A percentile compares a stretch with the other conserved stretches of the same genome.
These are phyloP conservation scores for Coniella lustricola DNA, from an alignment of 2,329 filamentous ascomycete species.

Conservation along the genomic window DNA sequence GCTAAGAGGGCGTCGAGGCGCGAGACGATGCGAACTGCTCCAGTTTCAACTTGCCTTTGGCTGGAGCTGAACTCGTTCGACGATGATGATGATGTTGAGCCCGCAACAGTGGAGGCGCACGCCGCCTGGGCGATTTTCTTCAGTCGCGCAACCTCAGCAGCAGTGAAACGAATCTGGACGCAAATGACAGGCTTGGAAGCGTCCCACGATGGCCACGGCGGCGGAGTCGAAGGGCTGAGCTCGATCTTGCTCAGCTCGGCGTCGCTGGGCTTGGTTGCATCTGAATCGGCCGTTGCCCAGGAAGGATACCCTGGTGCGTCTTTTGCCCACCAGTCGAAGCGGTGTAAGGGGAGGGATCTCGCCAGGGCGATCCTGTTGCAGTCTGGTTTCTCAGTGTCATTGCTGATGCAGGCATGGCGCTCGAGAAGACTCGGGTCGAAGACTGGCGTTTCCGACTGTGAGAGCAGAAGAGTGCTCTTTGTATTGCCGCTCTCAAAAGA, in stretches of 20 bases:
- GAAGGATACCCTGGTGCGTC: constrained; percentile 25
- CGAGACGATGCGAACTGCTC: constrained; percentile 30
- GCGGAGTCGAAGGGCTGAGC: constrained; percentile 26
- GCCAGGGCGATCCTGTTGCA: constrained; percentile 22
- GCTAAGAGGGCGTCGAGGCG: constrained; percentile 39
- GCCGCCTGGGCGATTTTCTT: constrained; percentile 20
- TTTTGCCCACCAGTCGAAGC: constrained; percentile 40
- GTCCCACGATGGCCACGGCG: constrained; percentile 38
- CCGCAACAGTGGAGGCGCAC: too few species aligned
- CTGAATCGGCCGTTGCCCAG: constrained; percentile 21
- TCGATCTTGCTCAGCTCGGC: not conserved
- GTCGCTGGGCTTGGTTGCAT: constrained; percentile 20
- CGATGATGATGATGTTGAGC: too few species aligned
- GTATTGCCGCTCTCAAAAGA: not conserved
- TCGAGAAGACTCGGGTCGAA: constrained; percentile 37
- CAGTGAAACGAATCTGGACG: constrained; percentile 31
- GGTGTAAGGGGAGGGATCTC: constrained; percentile 34
- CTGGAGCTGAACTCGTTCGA: too few species aligned
- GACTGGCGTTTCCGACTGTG: constrained; percentile 18
- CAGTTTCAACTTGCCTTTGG: too few species aligned
- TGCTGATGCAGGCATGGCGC: constrained; percentile 22
- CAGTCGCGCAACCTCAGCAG: constrained; percentile 27
- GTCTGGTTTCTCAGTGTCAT: constrained; percentile 21
- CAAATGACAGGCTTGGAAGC: constrained; percentile 24
- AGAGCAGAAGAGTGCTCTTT: not conserved